Base-by-base conservation (phyloP, 495 filamentous ascomycete genomes). In the Penicillium nucicola region DNA sequence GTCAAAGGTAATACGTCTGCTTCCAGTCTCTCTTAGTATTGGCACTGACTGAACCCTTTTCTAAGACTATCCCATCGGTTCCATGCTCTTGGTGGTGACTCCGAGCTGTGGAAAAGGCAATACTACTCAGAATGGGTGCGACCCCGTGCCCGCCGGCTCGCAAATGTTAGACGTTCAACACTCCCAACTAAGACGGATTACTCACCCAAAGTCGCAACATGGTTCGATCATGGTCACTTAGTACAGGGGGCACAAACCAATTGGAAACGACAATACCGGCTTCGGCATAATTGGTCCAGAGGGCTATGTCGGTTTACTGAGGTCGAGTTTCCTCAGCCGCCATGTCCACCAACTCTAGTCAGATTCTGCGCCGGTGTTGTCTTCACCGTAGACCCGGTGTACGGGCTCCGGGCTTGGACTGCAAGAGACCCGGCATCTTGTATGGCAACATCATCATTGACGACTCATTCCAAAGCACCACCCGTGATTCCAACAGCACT, bases 91-190 rank as follows among this genome's bases (percentile, higher is more conserved):
- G 78, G 88, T 14, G 78, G 77, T 51, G 93, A 98, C 69, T 85
- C 86, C 10, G 89, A 96, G 63, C 71, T 98, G 41, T 98, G 93
- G 93, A 96, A 92, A 69, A 77, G 79, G 8, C 77, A 87, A 28
- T 98, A 95, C 71, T 96, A 96, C 71, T 78, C 83, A 28, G 84
- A 86, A 53, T 98, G 96, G 70, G 91, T 98, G 9, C 80, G 86
- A 42, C 92, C 92, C 41, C 81, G 90, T 62, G 87, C 87, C 33
- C 80, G 83, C 48, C 82, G 87, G 37, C 82, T 96, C 43, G 88
- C 89, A 7, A 86, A 84, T 30, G 69, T 83, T 31, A 80, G 79
- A 55, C 74, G 79, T 35, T 68, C 74, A 10, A 64, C 58, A 14
- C 38, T 60, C 18, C 57, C 64, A 23, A 58, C 69, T 7, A 77